phyloP scores from a whole-genome alignment of 2,329 filamentous ascomycete genomes.

The Alternaria triticimaculans region DNA sequence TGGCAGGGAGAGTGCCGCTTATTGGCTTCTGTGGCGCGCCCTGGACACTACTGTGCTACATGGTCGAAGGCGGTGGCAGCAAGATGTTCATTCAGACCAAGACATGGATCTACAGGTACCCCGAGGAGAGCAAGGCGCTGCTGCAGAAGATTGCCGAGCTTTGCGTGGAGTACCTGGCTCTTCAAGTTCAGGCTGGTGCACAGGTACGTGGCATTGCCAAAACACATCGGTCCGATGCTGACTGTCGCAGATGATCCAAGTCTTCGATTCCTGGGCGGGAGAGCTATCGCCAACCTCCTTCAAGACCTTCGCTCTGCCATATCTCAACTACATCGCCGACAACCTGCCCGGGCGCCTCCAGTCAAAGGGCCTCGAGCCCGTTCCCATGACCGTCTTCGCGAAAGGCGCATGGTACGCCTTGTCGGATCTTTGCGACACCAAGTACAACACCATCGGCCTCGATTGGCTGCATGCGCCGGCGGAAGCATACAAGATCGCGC shows the following conservation, averaged over 20 bases:
- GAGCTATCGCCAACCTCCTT: conserved; percentile 88
- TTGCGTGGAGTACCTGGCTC: conserved; percentile 91
- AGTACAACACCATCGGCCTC: conserved; percentile 91
- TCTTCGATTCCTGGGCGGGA: conserved; percentile 98
- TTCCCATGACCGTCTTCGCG: conserved; percentile 97
- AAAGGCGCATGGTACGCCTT: conserved; percentile 98
- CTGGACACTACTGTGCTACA: conserved; percentile 97
- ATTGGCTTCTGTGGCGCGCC: conserved; percentile 97
- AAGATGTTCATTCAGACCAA: conserved; percentile 95
- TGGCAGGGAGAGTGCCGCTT: conserved; percentile 85
- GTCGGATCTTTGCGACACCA: conserved; percentile 82
- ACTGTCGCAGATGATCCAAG: conserved; percentile 75
- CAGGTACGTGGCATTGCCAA: conserved; percentile 62
- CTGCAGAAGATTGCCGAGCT: conserved; percentile 92
- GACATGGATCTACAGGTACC: conserved; percentile 94
- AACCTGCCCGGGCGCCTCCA: conserved; percentile 77
- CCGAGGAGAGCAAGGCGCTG: conserved; percentile 78
- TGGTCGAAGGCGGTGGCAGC: conserved; percentile 96
- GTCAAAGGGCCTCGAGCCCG: conserved; percentile 76
- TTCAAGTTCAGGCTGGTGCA: conserved; percentile 91
- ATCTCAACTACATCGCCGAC: conserved; percentile 81
- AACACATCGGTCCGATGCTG: conserved; percentile 10
- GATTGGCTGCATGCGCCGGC: conserved; percentile 94
- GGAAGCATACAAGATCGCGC: conserved; percentile 79
- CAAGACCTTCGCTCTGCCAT: conserved; percentile 84